A percentile compares a stretch with the other conserved stretches of the same genome.
Conservation (phyloP, 2,329 filamentous ascomycete genomes). For the Aureobasidium uvarum region DNA sequence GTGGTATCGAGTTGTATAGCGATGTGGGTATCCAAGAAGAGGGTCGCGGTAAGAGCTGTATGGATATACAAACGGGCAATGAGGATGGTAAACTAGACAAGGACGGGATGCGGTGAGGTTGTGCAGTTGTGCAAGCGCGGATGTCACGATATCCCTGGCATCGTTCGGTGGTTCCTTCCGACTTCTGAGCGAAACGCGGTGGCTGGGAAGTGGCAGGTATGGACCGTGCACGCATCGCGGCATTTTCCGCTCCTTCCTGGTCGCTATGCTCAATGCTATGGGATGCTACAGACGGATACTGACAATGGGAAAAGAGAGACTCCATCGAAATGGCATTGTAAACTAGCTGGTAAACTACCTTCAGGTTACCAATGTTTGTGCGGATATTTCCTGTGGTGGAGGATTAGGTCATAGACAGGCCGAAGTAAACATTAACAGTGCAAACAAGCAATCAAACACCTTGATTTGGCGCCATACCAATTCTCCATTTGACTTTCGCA, state of each 20-base stretch:
- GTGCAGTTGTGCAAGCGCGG: slow-evolving; percentile 26
- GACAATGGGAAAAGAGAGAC: not conserved
- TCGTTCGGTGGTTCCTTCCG: too few relatives aligned
- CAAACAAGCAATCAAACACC: slow-evolving; percentile 25
- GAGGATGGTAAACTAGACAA: slow-evolving; percentile 9
- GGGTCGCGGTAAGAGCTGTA: not conserved
- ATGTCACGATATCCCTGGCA: slow-evolving; percentile 8
- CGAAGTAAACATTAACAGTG: slow-evolving; percentile 19
- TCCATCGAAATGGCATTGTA: too few relatives aligned
- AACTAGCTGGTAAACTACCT: not conserved
- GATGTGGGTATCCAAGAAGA: slow-evolving; percentile 7
- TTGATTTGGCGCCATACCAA: not conserved
- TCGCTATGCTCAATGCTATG: not conserved
- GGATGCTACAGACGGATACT: not conserved
- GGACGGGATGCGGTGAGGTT: slow-evolving; percentile 1
- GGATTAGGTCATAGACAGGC: not conserved
- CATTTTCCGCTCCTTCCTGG: not conserved
- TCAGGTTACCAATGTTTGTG: too few relatives aligned
- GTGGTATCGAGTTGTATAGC: not conserved
- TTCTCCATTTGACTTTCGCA: slow-evolving; percentile 1
- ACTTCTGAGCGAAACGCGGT: not conserved
- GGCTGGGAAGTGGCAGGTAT: slow-evolving; percentile 12
- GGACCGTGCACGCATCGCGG: not conserved
- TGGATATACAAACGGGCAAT: slow-evolving; percentile 2
- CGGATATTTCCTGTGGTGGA: not conserved